Base-by-base conservation (phyloP, 805 yeast genomes). In the Candida nanaspora region DNA sequence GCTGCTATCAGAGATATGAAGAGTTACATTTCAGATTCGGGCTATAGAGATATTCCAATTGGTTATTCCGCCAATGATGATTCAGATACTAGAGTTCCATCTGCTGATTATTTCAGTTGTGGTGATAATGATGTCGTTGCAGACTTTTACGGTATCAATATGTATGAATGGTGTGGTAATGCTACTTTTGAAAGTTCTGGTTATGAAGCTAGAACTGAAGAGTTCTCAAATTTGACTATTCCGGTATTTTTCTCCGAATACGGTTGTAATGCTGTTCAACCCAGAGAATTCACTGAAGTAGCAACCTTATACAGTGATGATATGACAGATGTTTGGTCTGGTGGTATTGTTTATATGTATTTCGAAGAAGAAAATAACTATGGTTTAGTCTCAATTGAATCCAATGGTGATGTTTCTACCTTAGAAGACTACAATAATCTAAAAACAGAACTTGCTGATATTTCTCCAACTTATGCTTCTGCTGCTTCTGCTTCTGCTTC, bases 51-150 rank as follows among this genome's bases (percentile, higher is more conserved):
- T 11, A 86, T 91, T 45, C 98, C 98, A 13, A 89, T 91, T 42
- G 98, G 98, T 14, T 91, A 89, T 64, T 83, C 96, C 11, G 78
- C 96, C 14, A 86, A 86, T 57, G 98, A 89, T 62, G 97, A 86
- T 57, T 72, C 80, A 22, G 81, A 76, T 21, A 87, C 89, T 26
- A 78, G 98, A 62, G 77, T 76, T 35, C 69, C 75, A 27, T 68
- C 88, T 57, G 96, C 96, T 33, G 80, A 80, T 54, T 89, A 82
- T 69, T 88, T 89, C 59, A 70, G 83, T 22, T 89, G 98, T 67
- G 96, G 95, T 40, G 74, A 72, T 41, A 74, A 69, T 25, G 66
- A 54, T 38, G 82, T 79, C 37, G 78, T 76, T 46, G 79, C 81
- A 21, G 93, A 83, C 57, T 83, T 84, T 65, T 84, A 80, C 59